Base-by-base conservation (phyloP, 768 basidiomycete species). In the Kwoniella sp. region DNA sequence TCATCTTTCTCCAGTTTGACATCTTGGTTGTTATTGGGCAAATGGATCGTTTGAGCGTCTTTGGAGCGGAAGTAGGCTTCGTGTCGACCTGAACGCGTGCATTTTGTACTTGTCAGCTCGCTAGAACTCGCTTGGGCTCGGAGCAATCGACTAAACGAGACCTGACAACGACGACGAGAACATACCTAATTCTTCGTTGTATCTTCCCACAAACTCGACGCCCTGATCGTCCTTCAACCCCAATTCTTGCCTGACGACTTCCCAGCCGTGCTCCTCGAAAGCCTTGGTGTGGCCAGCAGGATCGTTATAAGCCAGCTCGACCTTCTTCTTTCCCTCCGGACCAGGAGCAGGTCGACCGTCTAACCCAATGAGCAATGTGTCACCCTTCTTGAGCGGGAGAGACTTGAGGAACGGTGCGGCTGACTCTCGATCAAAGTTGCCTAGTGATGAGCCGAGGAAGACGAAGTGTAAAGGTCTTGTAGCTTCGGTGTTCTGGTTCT, bases 401-500 rank as follows among this genome's bases (percentile, higher is more conserved):
- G 87, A 86, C 7, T 84, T 84, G 56, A 99, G 85, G 81, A 99
- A 97, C 0, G 84, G 81, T 0, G 84, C 85, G 9, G 89, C 90
- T 25, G 85, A 89, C 4, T 83, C 82, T 13, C 92, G 86, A 4
- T 84, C 73, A 79, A 98, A 97, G 83, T 97, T 98, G 7, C 94
- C 96, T 7, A 98, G 78, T 0, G 92, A 91, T 0, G 91, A 93
- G 0, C 95, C 96, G 20, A 98, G 83, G 83, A 96, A 97, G 66
- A 98, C 83, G 58, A 97, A 83, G 74, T 96, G 93, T 31, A 92
- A 79, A 15, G 90, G 88, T 20, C 77, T 38, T 23, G 23, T 23
- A 23, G 50, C 15, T 23, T 17, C 26, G 23, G 50, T 17, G 7
- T 9, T 23, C 47, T 17, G 12, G 22, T 55, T 37, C n/a, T 50